Evolutionary conservation across 345 rosid genomes (phyloP).

Genomic region (Linum tenue): DNA sequence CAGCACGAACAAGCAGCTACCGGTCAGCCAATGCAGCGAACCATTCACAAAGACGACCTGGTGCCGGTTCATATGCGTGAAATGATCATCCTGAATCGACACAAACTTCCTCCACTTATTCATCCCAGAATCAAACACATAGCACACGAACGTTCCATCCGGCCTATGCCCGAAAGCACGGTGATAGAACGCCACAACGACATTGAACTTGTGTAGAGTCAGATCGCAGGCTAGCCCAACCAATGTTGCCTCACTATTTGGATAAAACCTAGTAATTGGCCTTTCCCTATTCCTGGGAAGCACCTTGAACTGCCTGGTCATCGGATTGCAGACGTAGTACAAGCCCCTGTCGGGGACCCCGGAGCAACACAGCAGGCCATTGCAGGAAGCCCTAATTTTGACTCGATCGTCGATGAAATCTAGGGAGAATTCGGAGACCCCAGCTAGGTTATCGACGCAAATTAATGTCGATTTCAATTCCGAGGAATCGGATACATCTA

Average conservation of each 20-base stretch:
- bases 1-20: conserved; percentile 46
- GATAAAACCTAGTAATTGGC: conserved; percentile 64
- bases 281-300: conserved; percentile 68
- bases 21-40: conserved; percentile 72
- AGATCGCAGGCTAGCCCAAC: conserved; percentile 66
- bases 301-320: conserved; percentile 54
- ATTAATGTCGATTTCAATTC: conserved; percentile 44
- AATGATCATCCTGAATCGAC: conserved; percentile 49
- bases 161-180: conserved; percentile 74
- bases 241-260: conserved; percentile 72
- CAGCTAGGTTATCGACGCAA: conserved; percentile 52
- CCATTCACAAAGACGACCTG: conserved; percentile 72
- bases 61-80: conserved; percentile 69
- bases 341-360: conserved; percentile 68
- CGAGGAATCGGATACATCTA: conserved; percentile 47
- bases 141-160: conserved; percentile 64
- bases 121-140: conserved; percentile 66
- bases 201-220: conserved; percentile 36
- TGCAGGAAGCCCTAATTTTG: conserved; percentile 69
- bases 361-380: conserved; percentile 86
- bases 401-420: conserved; percentile 67
- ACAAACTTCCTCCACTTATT: conserved; percentile 79
- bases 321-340: conserved; percentile 76
- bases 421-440: conserved; percentile 64
- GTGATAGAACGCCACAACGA: conserved; percentile 76